Percentiles rank a stretch among this genome's conserved stretches.
Conservation (phyloP, 1,284 basidiomycete species). For the Leccinum pachyderme region DNA sequence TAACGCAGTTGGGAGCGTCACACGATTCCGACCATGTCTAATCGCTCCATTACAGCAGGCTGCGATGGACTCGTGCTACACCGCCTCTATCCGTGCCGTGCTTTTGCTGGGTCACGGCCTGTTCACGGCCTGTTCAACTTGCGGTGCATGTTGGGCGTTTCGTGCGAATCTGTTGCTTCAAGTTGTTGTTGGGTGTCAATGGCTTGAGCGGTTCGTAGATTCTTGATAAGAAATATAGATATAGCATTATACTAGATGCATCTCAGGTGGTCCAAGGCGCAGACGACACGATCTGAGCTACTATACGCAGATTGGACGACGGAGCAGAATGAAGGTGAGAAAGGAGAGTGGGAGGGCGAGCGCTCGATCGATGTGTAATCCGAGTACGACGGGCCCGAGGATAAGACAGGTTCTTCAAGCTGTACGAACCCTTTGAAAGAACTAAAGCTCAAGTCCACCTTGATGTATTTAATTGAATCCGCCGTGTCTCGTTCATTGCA, state of each 20-base stretch:
- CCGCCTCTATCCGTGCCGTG: constrained; percentile 56
- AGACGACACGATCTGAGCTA: constrained; percentile 37
- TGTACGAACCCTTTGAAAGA: neutral
- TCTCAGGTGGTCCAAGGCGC: neutral
- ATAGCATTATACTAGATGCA: neutral
- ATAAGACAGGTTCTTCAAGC: neutral
- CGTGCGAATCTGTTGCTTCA: neutral
- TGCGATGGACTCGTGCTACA: constrained; percentile 68
- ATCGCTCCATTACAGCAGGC: constrained; percentile 36
- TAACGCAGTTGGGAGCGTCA: too few relatives aligned
- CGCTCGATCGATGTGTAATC: neutral
- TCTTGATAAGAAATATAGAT: constrained; percentile 52
- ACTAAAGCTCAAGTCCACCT: neutral
- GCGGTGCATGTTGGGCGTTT: constrained; percentile 44
- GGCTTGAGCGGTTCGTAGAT: constrained; percentile 40
- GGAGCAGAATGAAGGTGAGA: neutral
- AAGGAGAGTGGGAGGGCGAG: neutral
- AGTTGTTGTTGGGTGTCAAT: neutral
- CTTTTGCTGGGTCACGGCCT: constrained; percentile 53
- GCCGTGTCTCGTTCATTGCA: neutral
- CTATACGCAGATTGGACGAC: neutral
- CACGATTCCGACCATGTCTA: neutral
- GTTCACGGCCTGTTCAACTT: constrained; percentile 52
- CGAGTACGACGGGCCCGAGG: neutral
- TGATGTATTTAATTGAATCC: neutral